Percentiles rank a stretch among this genome's conserved stretches.
Conservation (phyloP, 768 basidiomycete genomes). For the Suillus alpinus region DNA sequence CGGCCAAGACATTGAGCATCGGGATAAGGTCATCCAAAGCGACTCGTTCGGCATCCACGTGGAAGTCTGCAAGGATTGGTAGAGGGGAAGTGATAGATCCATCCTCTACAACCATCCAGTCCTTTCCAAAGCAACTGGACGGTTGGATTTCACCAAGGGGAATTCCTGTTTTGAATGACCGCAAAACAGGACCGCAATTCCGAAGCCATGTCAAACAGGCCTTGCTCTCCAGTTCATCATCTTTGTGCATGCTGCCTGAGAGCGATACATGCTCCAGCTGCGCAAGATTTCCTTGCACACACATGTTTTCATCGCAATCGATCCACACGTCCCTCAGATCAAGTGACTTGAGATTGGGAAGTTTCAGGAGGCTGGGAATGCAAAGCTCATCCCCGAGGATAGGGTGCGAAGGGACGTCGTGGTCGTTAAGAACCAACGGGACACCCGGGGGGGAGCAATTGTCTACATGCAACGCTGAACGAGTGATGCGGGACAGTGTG, state of each 20-base stretch:
- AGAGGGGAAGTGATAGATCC: not conserved
- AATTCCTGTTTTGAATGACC: slow-evolving; percentile 19
- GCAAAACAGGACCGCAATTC: slow-evolving; percentile 20
- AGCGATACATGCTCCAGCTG: slow-evolving; percentile 20
- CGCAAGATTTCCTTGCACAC: slow-evolving; percentile 8
- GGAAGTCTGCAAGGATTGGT: slow-evolving; percentile 19
- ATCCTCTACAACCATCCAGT: not conserved
- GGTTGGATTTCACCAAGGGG: slow-evolving; percentile 18
- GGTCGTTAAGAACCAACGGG: slow-evolving; percentile 61
- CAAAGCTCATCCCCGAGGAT: slow-evolving; percentile 53
- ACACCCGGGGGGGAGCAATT: slow-evolving; percentile 42
- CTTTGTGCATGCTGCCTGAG: slow-evolving; percentile 31
- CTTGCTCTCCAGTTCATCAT: slow-evolving; percentile 14
- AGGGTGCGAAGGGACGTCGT: slow-evolving; percentile 55
- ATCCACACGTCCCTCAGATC: slow-evolving; percentile 70
- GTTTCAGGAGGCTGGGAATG: slow-evolving; percentile 63
- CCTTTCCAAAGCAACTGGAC: not conserved
- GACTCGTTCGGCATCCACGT: slow-evolving; percentile 26
- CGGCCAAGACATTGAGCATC: slow-evolving; percentile 17
- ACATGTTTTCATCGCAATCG: slow-evolving; percentile 34
- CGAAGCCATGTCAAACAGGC: slow-evolving; percentile 26
- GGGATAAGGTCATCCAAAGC: slow-evolving; percentile 19
- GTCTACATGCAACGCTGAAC: slow-evolving; percentile 64
- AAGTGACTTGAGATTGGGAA: slow-evolving; percentile 60
- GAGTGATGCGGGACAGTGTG: slow-evolving; percentile 59